A percentile compares a stretch with the other conserved stretches of the same genome.
Conservation (phyloP, 2,329 filamentous ascomycete genomes). For the Xylariaceae sp. region DNA sequence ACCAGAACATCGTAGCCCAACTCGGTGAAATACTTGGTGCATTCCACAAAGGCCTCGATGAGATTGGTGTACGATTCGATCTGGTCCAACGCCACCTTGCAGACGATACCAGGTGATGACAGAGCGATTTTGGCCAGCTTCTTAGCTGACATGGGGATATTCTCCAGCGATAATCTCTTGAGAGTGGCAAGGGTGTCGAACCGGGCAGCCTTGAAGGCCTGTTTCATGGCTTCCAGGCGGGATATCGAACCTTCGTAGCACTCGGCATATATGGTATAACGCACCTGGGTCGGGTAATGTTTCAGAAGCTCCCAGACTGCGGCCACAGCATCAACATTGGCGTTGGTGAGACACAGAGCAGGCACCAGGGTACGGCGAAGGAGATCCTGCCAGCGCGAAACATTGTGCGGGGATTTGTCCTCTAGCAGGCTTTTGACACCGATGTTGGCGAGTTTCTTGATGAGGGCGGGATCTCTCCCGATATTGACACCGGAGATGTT, state of each 20-base stretch:
- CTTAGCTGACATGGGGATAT: constrained; percentile 79
- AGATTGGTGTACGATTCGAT: constrained; percentile 93
- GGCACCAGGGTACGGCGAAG: constrained; percentile 81
- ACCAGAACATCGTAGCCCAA: constrained; percentile 89
- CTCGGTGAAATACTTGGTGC: constrained; percentile 87
- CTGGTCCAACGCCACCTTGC: constrained; percentile 80
- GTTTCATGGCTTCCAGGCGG: constrained; percentile 68
- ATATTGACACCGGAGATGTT: constrained; percentile 86
- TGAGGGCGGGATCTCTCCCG: constrained; percentile 70
- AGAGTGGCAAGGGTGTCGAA: constrained; percentile 79
- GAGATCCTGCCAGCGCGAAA: constrained; percentile 75
- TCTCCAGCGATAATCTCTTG: constrained; percentile 84
- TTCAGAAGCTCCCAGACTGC: constrained; percentile 81
- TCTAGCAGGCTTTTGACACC: constrained; percentile 68
- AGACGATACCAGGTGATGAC: constrained; percentile 85
- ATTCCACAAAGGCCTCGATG: constrained; percentile 91
- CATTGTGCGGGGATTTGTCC: constrained; percentile 66
- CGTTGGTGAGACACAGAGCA: constrained; percentile 76
- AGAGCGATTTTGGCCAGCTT: constrained; percentile 88
- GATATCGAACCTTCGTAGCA: constrained; percentile 82
- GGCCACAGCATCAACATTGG: constrained; percentile 78
- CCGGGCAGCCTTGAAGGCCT: constrained; percentile 70
- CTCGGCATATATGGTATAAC: constrained; percentile 88
- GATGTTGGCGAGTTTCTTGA: constrained; percentile 81
- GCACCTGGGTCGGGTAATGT: constrained; percentile 66